Base-by-base conservation (phyloP, 2,329 filamentous ascomycete genomes). In the Fusarium mundagurra region DNA sequence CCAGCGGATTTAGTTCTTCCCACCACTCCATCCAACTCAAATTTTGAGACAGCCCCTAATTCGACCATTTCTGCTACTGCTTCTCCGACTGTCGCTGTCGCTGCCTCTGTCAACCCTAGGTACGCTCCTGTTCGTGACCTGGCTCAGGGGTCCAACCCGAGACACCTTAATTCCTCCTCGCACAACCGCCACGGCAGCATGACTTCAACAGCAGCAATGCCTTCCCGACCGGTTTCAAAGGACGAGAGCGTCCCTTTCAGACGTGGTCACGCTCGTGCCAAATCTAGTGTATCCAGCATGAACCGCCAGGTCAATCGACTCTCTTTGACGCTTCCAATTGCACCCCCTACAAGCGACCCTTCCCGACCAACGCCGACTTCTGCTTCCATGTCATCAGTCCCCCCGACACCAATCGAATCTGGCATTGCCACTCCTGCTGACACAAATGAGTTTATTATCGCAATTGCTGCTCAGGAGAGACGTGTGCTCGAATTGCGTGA, bases 381-480 rank as follows among this genome's bases (percentile, higher is more conserved):
- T 33, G 71, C 79, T 8, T 63, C 78, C 16, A 69, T 79, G 22
- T 65, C 79, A 74, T 87, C 87, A 0, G 82, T 86, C 33, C 88
- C 89, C 6, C 84, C 86, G 17, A 89, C 89, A 4, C 88, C 89
- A 5, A 77, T 89, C 53, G 83, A 83, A 6, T 83, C 86, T 2
- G 80, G 77, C 13, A 63, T 85, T 34, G 78, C 82, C 45, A 85
- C 85, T 3, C 88, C 88, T 3, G 83, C 85, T 43, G 90, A 92
- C 70, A 85, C 90, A 59, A 89, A 88, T 78, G 87, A 92, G 58
- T 93, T 98, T 78, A 91, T 99, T 74, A 95, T 94, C 70, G 93
- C 95, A 65, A 93, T 99, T 78, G 96, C 96, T 50, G 92, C 94
- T 20, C 95, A 98, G 84, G 96, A 99, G 84, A 89, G 96, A 65